A percentile compares a stretch with the other conserved stretches of the same genome.
Evolutionary conservation across 176 grass and related monocot genomes (phyloP).

Genomic region (Pontederia paniculata): DNA sequence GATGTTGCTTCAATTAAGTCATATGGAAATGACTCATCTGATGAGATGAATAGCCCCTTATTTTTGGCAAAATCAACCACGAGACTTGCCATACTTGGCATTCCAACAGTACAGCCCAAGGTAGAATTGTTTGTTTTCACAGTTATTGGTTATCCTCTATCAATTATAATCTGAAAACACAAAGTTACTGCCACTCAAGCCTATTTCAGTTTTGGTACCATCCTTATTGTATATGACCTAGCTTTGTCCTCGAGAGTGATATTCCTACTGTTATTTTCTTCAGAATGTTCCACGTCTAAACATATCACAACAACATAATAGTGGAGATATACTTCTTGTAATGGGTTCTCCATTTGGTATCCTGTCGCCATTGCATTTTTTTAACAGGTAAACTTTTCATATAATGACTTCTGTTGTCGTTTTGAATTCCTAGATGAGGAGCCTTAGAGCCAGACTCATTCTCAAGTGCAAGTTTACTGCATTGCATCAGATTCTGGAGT

Average conservation of each 20-base stretch:
- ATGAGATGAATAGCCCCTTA: slow-evolving; percentile 29
- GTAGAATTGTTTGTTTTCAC: slow-evolving; percentile 16
- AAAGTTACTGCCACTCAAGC: slow-evolving; percentile 9
- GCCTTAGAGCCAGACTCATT: too few species aligned
- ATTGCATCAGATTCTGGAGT: too few species aligned
- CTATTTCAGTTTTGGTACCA: background rate
- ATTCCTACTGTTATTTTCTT: slow-evolving; percentile 1
- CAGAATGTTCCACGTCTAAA: slow-evolving; percentile 45
- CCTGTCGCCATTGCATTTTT: slow-evolving; percentile 78
- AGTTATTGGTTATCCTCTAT: background rate
- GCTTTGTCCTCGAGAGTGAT: background rate
- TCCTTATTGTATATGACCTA: too few species aligned
- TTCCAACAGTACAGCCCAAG: slow-evolving; percentile 34
- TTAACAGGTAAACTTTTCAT: slow-evolving; percentile 56
- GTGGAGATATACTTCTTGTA: slow-evolving; percentile 62
- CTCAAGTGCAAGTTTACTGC: too few species aligned
- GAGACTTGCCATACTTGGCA: slow-evolving; percentile 82
- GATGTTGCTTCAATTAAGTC: slow-evolving; percentile 34
- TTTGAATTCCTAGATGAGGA: too few species aligned
- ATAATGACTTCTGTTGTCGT: too few species aligned
- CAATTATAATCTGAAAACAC: background rate
- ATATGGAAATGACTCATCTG: slow-evolving; percentile 25
- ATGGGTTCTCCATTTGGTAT: slow-evolving; percentile 81
- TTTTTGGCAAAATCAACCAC: slow-evolving; percentile 47
- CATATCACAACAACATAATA: slow-evolving; percentile 41